Evolutionary conservation across 352 stramenopile species (phyloP).

Genomic region (Vaucheria bursata): DNA sequence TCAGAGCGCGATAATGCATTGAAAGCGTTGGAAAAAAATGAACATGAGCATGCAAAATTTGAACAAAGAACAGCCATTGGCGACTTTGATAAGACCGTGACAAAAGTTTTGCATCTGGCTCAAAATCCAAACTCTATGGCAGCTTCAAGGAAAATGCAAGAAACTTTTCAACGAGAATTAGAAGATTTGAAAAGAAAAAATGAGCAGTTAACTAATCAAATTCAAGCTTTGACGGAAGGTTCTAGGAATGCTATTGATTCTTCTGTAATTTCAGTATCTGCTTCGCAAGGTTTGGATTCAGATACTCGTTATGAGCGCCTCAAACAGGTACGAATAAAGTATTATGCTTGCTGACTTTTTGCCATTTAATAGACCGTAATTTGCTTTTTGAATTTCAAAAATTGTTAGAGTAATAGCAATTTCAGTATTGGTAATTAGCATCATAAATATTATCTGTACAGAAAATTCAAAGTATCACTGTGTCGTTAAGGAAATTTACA

Average conservation of each 20-base stretch:
- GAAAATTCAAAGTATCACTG: too few relatives aligned
- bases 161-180: background rate
- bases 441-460: too few relatives aligned
- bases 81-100: background rate
- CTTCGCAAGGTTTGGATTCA: background rate
- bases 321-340: constrained; percentile 5
- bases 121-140: background rate
- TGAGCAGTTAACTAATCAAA: background rate
- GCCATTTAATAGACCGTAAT: too few relatives aligned
- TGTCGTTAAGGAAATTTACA: too few relatives aligned
- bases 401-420: too few relatives aligned
- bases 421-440: too few relatives aligned
- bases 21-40: background rate
- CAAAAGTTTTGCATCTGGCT: constrained; percentile 1
- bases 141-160: background rate
- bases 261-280: background rate
- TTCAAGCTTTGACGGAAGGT: background rate
- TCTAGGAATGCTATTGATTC: background rate
- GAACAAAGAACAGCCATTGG: background rate
- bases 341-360: too few relatives aligned
- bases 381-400: too few relatives aligned
- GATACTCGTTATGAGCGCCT: constrained; percentile 12
- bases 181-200: background rate
- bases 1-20: background rate
- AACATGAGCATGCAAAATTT: background rate